Evolutionary conservation across 148 eudicot species (phyloP).

Genomic region (Persicaria maculosa): DNA sequence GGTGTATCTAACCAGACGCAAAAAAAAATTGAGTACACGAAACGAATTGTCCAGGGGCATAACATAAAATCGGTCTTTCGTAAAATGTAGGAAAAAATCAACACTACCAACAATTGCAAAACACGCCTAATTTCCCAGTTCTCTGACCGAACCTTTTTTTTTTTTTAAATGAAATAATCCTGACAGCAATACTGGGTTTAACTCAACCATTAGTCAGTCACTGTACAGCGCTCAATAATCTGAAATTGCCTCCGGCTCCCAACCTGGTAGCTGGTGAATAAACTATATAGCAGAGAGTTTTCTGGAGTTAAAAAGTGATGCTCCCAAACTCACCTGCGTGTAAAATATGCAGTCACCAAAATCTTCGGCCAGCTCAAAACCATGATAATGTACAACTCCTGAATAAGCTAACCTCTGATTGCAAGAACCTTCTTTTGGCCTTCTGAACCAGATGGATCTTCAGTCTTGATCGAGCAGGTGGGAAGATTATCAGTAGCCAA

Average conservation of each 20-base stretch:
- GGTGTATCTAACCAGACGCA: no score
- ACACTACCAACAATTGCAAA: background rate
- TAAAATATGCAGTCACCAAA: background rate
- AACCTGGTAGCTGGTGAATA: background rate
- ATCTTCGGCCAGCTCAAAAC: conserved; percentile 1
- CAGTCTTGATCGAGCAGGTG: no score
- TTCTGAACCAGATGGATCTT: background rate
- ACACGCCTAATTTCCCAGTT: background rate
- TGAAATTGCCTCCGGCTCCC: no score
- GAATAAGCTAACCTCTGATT: background rate
- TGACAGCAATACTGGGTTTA: background rate
- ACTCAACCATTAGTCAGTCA: background rate
- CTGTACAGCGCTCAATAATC: background rate
- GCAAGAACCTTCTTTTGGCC: no score
- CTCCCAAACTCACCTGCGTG: conserved; percentile 1
- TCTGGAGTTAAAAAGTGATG: background rate
- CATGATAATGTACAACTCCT: conserved; percentile 9
- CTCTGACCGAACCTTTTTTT: no score
- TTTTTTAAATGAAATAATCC: background rate
- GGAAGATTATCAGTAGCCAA: background rate
- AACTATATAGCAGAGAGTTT: background rate
- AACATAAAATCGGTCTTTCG: no score
- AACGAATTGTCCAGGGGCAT: no score
- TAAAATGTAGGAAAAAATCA: background rate
- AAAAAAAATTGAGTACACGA: no score